Percentiles rank a stretch among this genome's conserved stretches.
Conservation (phyloP, 495 filamentous ascomycete species). For the Xylaria intraflava region DNA sequence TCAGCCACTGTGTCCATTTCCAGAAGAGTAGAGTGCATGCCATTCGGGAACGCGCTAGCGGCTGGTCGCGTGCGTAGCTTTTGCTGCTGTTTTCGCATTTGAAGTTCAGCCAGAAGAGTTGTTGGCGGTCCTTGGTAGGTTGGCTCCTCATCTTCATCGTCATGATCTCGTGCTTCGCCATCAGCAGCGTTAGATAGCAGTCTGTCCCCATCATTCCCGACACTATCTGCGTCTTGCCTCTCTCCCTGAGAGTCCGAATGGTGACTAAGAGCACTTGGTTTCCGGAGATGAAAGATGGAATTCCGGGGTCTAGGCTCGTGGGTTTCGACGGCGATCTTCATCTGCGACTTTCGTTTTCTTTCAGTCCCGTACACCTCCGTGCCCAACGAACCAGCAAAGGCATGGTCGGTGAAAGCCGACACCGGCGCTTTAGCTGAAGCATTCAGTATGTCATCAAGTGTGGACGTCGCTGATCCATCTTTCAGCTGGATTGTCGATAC, state of each 20-base stretch:
- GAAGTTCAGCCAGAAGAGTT: constrained; percentile 86
- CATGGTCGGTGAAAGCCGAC: constrained; percentile 89
- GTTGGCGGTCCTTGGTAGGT: constrained; percentile 66
- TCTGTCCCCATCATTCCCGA: constrained; percentile 29
- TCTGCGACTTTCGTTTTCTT: constrained; percentile 35
- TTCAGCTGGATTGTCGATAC: constrained; percentile 57
- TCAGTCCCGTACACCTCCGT: constrained; percentile 55
- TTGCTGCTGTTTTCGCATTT: constrained; percentile 79
- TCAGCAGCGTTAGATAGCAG: constrained; percentile 19
- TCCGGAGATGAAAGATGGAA: constrained; percentile 32
- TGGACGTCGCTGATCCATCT: constrained; percentile 75
- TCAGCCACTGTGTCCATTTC: constrained; percentile 89
- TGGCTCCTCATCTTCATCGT: constrained; percentile 33
- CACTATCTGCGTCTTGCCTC: constrained; percentile 16
- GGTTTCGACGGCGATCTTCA: constrained; percentile 20
- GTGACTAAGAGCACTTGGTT: constrained; percentile 22
- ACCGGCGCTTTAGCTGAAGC: constrained; percentile 93
- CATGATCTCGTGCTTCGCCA: constrained; percentile 33
- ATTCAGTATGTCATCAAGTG: constrained; percentile 87
- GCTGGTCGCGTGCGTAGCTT: constrained; percentile 67
- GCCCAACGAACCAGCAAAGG: constrained; percentile 67
- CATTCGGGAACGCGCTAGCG: constrained; percentile 59
- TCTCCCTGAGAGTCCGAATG: constrained; percentile 20
- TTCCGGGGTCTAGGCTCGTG: constrained; percentile 29
- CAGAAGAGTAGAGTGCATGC: constrained; percentile 81